phyloP scores from a whole-genome alignment of 2,329 filamentous ascomycete species.

The Pseudogymnoascus sp. region DNA sequence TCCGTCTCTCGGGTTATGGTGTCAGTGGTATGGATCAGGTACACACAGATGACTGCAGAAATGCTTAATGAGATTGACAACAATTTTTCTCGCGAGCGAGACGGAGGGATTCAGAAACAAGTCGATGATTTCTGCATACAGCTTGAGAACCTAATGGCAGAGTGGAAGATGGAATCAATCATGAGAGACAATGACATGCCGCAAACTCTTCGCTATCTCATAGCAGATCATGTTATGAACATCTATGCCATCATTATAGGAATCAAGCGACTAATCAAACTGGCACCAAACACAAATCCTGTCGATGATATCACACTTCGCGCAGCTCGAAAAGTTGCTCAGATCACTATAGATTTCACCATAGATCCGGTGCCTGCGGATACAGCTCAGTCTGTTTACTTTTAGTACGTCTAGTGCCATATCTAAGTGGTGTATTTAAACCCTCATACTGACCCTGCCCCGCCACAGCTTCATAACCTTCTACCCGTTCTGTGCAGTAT shows the following conservation, averaged over 20 bases:
- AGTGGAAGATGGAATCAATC: conserved; percentile 5
- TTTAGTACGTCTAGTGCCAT: background rate
- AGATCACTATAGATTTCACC: background rate
- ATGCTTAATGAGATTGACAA: conserved; percentile 1
- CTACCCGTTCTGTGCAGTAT: conserved; percentile 2
- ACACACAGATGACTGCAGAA: background rate
- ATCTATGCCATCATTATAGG: background rate
- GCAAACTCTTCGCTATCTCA: background rate
- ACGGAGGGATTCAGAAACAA: background rate
- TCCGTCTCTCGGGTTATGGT: background rate
- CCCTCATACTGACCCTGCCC: background rate
- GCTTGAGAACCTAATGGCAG: background rate
- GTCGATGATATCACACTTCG: conserved; percentile 6
- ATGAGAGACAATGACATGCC: background rate
- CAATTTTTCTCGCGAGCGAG: background rate
- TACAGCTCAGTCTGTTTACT: background rate
- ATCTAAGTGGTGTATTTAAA: background rate
- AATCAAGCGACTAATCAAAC: background rate
- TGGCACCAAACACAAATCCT: background rate
- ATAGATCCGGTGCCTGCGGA: background rate
- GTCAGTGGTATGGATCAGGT: background rate
- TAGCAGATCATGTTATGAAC: background rate
- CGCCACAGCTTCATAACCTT: background rate
- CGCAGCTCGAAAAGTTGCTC: background rate
- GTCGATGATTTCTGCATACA: conserved; percentile 1